phyloP scores from a whole-genome alignment of 768 basidiomycete genomes.

The Tricholoma matsutake region DNA sequence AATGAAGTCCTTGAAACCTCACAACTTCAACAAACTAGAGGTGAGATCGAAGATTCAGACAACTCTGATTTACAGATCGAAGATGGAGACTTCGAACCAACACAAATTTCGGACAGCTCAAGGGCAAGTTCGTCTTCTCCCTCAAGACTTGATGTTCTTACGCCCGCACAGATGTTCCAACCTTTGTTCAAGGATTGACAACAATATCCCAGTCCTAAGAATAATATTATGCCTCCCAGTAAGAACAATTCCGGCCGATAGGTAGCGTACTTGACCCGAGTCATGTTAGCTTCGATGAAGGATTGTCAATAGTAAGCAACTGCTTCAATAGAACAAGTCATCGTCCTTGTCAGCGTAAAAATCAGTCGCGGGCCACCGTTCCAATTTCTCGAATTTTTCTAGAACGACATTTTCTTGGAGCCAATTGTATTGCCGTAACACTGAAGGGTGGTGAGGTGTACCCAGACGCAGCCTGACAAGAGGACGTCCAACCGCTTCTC shows the following conservation, averaged over 20 bases:
- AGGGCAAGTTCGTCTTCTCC: conserved; percentile 25
- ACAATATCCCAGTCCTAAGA: neutral
- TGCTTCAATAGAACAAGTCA: conserved; percentile 15
- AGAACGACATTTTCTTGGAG: conserved; percentile 17
- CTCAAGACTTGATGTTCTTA: neutral
- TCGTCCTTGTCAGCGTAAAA: conserved; percentile 30
- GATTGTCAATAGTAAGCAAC: neutral
- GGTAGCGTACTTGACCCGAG: neutral
- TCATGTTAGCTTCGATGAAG: too few species aligned
- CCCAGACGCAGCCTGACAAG: conserved; percentile 29
- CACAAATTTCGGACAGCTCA: conserved; percentile 33
- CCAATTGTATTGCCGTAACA: conserved; percentile 9
- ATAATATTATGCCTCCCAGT: neutral
- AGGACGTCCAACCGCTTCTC: conserved; percentile 24
- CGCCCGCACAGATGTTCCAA: conserved; percentile 35
- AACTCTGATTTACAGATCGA: conserved; percentile 35
- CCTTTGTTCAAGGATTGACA: conserved; percentile 50
- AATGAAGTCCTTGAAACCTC: conserved; percentile 4
- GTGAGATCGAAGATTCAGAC: conserved; percentile 23
- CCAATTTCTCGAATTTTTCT: conserved; percentile 22
- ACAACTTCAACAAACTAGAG: conserved; percentile 12
- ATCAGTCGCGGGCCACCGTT: conserved; percentile 30
- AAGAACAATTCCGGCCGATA: neutral
- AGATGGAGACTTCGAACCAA: conserved; percentile 36
- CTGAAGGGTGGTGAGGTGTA: conserved; percentile 17